Base-by-base conservation (phyloP, 2,329 filamentous ascomycete species). In the Cytospora mali region DNA sequence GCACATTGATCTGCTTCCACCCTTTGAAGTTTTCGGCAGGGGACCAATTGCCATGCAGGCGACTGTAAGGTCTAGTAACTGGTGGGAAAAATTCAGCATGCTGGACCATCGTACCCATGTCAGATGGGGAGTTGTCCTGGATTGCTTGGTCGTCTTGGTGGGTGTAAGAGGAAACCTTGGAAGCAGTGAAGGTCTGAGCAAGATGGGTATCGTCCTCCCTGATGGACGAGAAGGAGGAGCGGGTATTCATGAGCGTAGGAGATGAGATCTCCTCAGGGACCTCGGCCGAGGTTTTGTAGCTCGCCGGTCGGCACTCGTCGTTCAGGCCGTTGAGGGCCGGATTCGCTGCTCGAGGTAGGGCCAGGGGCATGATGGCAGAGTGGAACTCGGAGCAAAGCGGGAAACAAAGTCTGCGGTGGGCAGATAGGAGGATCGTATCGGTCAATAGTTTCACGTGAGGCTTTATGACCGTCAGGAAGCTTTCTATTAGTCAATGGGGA, bases 181-280 rank as follows among this genome's bases (percentile, higher is more conserved):
- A 83, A 59, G 81, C 81, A 55, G 85, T 88, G 67, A 89, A 89
- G 61, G 82, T 84, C 76, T 89, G 86, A 61, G 83, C 81, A 31
- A 87, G 74, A 64, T 82, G 81, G 68, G 80, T 79, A 70, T 85
- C 83, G 72, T 83, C 81, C 76, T 87, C 84, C 65, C 84, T 79
- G 64, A 87, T 84, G 52, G 84, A 87, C 31, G 84, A 87, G 75
- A 87, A 87, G 62, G 84, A 87, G 31, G 82, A 82, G 64, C 84
- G 81, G 66, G 72, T 73, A 62, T 61, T 60, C 21, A 61, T 21
- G 71, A 72, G 65, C 74, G 74, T 67, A 77, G 74, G 58, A 64
- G 69, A 66, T 66, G 69, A 58, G 64, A 66, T 33, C 51, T 67
- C 49, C 39, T 62, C 55, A 23, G 50, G 57, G 66, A 68, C 70